Evolutionary conservation across 257 asterid genomes (phyloP), one percentile per base, ranked within the genome.

Genomic region (Ajuga chamaepitys): DNA sequence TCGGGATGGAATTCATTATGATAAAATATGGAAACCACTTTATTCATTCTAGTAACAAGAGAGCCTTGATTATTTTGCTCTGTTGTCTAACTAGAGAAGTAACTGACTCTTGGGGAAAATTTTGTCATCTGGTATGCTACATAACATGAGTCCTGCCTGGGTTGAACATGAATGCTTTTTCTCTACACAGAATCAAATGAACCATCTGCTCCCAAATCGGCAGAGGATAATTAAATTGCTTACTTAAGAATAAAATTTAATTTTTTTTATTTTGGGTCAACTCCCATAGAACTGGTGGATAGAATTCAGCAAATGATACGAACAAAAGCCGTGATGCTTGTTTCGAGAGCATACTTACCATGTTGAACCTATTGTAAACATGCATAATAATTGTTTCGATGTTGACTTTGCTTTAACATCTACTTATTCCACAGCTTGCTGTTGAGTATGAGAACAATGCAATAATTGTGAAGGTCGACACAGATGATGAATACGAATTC

Each of bases 401-500:
- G 24, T 46, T 63, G 25, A 35, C 44, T 70, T 54, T 11, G 35
- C 69, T 55, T 50, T 53, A 62, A 58, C 62, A 22, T 68, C 40
- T 62, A 21, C 62, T 45, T 25, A 8, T 64, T 28, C 47, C 60
- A 58, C 97, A 93, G 99, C 97, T 93, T 81, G 97, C 99, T 30
- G 99, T 93, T 47, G 99, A 93, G 77, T 93, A 87, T 54, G 97
- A 93, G 76, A 83, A 71, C 74, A 88, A 75, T 32, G 96, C 88
- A 52, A 63, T 81, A 50, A 87, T 93, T 24, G 95, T 93, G 79
- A 93, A 93, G 89, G 96, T 93, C 2, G 93, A 93, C 74, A 89
- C 99, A 13, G 99, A 93, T 40, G 89, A 93, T 13, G 97, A 89
- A 68, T 87, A 93, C 42, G 95, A 89, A 81, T 93, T 93, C 67